Base-by-base conservation (phyloP, 2,329 filamentous ascomycete species). In the Colletotrichum caudatum region DNA sequence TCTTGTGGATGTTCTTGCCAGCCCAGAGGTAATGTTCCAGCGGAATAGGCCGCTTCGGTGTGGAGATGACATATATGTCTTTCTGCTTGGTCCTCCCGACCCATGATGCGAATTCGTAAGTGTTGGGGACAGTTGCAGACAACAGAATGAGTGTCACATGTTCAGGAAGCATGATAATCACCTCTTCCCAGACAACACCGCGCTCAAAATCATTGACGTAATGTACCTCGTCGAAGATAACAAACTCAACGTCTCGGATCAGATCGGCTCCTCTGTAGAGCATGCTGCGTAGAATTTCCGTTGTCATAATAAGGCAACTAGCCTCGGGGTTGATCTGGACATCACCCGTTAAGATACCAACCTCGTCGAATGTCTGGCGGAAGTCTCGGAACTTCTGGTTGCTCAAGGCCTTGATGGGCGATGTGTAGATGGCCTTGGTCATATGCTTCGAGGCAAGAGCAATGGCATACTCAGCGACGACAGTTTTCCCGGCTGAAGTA, bases 321-420 rank as follows among this genome's bases (percentile, higher is more conserved):
- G 96, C 96, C 83, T 98, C 96, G 0, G 95, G 94, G 74, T 97
- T 94, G 77, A 99, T 99, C 81, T 99, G 96, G 6, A 99, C 96
- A 83, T 99, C 96, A 71, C 96, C 96, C 0, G 96, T 99, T 74
- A 99, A 83, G 74, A 99, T 98, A 20, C 96, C 96, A 23, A 99
- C 96, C 81, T 99, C 96, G 71, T 97, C 94, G 77, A 99, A 99
- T 0, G 90, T 91, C 67, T 91, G 88, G 69, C 94, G 90, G 80
- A 99, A 99, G 80, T 99, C 96, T 74, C 96, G 90, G 82, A 98
- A 99, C 81, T 99, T 99, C 79, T 99, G 96, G 79, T 99, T 99
- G 82, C 96, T 98, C 69, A 99, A 85, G 2, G 96, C 96, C 81
- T 99, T 99, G 85, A 99, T 99, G 0, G 96, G 96, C 0, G 96